A percentile compares a stretch with the other conserved stretches of the same genome.
Evolutionary conservation across 768 basidiomycete genomes (phyloP).

Genomic region (Tulasnella sp.): DNA sequence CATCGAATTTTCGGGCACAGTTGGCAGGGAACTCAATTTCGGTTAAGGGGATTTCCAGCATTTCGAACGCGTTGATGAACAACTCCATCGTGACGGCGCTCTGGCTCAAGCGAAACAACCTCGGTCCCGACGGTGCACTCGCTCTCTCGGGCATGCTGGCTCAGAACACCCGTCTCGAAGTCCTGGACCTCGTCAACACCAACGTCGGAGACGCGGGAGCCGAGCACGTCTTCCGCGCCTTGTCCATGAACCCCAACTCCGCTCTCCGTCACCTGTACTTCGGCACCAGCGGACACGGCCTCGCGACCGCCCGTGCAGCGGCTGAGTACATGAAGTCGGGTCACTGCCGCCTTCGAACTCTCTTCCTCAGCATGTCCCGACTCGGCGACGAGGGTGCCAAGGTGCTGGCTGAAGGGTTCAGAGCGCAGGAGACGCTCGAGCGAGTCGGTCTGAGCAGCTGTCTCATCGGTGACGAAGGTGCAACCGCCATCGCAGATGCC

Average conservation of each 20-base stretch:
- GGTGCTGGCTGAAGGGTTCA: slow-evolving; percentile 5
- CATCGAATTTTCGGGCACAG: not conserved
- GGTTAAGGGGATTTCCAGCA: slow-evolving; percentile 5
- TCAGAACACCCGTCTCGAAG: slow-evolving; percentile 10
- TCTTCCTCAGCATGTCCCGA: slow-evolving; percentile 6
- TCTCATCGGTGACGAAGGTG: slow-evolving; percentile 11
- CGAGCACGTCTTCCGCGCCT: slow-evolving; percentile 11
- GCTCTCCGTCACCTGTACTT: slow-evolving; percentile 14
- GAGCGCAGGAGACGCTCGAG: slow-evolving; percentile 6
- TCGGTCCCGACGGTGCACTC: slow-evolving; percentile 13
- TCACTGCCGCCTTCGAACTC: slow-evolving; percentile 4
- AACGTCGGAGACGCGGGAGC: slow-evolving; percentile 15
- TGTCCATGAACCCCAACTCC: slow-evolving; percentile 8
- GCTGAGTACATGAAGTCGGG: slow-evolving; percentile 2
- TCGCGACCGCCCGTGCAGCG: slow-evolving; percentile 2
- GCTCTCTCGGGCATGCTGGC: slow-evolving; percentile 10
- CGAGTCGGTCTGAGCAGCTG: slow-evolving; percentile 13
- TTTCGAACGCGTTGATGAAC: slow-evolving; percentile 6
- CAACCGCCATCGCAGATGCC: slow-evolving; percentile 13
- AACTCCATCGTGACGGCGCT: slow-evolving; percentile 14
- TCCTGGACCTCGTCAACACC: slow-evolving; percentile 17
- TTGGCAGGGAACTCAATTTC: slow-evolving; percentile 16
- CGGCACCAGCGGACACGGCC: slow-evolving; percentile 1
- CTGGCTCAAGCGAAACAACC: slow-evolving; percentile 17
- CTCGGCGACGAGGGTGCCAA: slow-evolving; percentile 12